phyloP scores from a whole-genome alignment of 345 rosid species.

The Salix arbutifolia region DNA sequence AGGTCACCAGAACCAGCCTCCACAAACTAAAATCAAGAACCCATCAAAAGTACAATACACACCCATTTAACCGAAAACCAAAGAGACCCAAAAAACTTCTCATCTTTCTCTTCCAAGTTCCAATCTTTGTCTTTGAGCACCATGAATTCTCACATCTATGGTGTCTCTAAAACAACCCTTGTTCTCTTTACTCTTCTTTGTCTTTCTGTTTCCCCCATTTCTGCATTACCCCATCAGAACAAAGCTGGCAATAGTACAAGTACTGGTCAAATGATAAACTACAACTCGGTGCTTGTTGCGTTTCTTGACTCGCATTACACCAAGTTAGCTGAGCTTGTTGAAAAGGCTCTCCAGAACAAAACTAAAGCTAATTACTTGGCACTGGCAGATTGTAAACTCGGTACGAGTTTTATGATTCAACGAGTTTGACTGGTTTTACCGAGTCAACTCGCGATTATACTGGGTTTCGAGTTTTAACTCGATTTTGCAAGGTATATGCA shows the following conservation, averaged over 20 bases:
- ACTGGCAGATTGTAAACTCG: no score
- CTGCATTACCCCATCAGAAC: conserved; percentile 45
- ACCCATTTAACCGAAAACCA: not conserved
- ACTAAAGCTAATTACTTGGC: no score
- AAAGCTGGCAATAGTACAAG: not conserved
- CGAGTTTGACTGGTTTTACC: no score
- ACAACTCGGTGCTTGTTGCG: conserved; percentile 32
- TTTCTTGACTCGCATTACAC: conserved; percentile 36
- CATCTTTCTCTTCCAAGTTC: not conserved
- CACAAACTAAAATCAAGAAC: no score
- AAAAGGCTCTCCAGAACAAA: conserved; percentile 20
- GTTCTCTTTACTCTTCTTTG: conserved; percentile 12
- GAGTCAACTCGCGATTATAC: no score
- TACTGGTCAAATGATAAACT: conserved; percentile 4
- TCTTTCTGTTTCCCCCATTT: conserved; percentile 22
- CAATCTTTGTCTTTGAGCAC: conserved; percentile 22
- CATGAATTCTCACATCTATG: conserved; percentile 52
- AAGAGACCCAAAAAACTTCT: not conserved
- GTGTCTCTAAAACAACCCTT: conserved; percentile 28
- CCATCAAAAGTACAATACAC: not conserved
- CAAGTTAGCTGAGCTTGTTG: conserved; percentile 31
- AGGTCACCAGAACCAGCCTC: not conserved
- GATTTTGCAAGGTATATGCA: no score
- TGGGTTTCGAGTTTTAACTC: no score
- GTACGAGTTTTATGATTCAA: no score